Evolutionary conservation across 1,284 basidiomycete genomes (phyloP), one percentile per base, ranked within the genome.

Genomic region (Malassezia yamatoensis): DNA sequence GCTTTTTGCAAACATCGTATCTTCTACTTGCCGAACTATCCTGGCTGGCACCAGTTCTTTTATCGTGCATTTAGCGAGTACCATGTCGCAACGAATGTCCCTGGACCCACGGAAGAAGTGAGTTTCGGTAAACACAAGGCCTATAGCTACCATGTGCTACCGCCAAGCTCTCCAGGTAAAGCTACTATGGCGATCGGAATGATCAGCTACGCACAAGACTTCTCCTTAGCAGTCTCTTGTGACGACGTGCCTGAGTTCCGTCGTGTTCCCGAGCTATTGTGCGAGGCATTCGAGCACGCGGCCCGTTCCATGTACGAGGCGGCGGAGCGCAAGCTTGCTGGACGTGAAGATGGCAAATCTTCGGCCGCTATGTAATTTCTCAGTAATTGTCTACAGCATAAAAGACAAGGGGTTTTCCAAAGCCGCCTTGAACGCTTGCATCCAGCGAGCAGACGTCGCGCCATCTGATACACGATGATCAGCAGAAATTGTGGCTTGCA

Each of bases 401-500:
- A 69, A 69, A 52, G 64, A 65, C 71, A 94, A 78, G 51, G 93
- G 90, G 78, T 96, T 94, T 81, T 98, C 94, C 62, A 98, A 80
- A 78, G 93, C 96, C 45, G 88, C 86, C 80, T 90, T 96, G 83
- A 98, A 96, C 21, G 90, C 88, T 63, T 85, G 78, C 80, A 96
- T 71, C 75, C 75, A 72, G 54, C 57, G 63, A 24, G 70, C 72
- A 1, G 68, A 91, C 44, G 85, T 87, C 16, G 72, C 72, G 20
- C 75, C 75, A 59, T 76, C 74, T n/a, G 73, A 70, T 34, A 76
- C 76, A 68, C 94, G 81, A 80, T 99, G 94, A 76, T 99, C 94
- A 43, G 86, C 85, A 77, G 87, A 90, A 69, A 98, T 79, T 11
- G 94, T 98, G 13, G 87, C 93, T 77, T 94, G 93, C 90, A 99